Base-by-base conservation (phyloP, 2,329 filamentous ascomycete species). In the Aureobasidium sp. region DNA sequence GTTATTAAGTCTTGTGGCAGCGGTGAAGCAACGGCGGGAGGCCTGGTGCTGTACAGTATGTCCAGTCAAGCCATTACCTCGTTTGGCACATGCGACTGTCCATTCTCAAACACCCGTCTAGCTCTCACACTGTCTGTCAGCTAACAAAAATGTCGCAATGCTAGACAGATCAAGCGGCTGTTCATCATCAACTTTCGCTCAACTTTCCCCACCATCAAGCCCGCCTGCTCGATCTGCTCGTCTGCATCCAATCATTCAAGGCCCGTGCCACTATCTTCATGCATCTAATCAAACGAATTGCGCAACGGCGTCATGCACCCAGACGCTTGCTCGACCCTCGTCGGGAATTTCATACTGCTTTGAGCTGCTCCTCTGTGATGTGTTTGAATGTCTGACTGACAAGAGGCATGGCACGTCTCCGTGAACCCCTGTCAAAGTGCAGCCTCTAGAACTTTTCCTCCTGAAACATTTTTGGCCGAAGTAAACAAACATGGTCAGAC, bases 21-120 rank as follows among this genome's bases (percentile, higher is more conserved):
- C 57, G 57, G 57, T 51, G 57, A 60, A 32, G 44, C 44, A 60
- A 60, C 57, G 57, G 57, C 36, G 23, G 44, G 44, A 41, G 46
- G 44, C 46, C 44, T 60, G 20, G 57, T 15, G 36, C 42, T 29
- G 27, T 55, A 42, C 9, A 15, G 12, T 32, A 32, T 32, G 42
- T 44, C 8, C 32, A 34, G 32, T 37, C 34, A 37, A 27, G 42
- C 17, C 27, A 32, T 36, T 56, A 56, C 37, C 27, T 47, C 27
- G 27, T 32, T 10, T 36, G 23, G 41, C 37, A 59, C 29, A 39
- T 37, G 15, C 12, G n/a, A 8, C 29, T 29, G 20, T 39, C 36
- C 15, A n/a, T 20, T 29, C 36, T 51, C 36, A 3, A 60, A 27
- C 41, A 42, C 23, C 37, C 34, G 32, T 41, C 46, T 60, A 12